These are phyloP conservation scores for Juncus effusus DNA, from an alignment of 176 grass and related monocot genomes.

Conservation along the genomic window DNA sequence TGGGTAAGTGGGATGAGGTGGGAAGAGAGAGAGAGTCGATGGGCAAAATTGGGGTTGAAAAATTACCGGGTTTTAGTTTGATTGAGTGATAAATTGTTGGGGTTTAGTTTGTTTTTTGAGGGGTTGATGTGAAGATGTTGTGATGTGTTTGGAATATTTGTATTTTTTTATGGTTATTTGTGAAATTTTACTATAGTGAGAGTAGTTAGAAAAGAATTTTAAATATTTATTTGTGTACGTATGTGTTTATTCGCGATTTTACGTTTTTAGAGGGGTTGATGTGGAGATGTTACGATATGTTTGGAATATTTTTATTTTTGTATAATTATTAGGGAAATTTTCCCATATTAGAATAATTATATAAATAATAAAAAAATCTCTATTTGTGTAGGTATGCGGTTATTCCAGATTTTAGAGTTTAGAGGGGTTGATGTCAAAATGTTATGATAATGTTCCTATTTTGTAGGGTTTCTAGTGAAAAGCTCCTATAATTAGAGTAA, in stretches of 20 bases:
- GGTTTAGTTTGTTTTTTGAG: conserved; percentile 1
- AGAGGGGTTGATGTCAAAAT: not conserved
- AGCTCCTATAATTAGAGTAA: too few relatives aligned
- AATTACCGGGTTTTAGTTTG: conserved; percentile 57
- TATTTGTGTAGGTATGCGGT: too few relatives aligned
- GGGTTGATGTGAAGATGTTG: not conserved
- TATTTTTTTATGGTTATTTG: too few relatives aligned
- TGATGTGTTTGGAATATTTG: not conserved
- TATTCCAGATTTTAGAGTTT: not conserved
- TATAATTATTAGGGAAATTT: too few relatives aligned
- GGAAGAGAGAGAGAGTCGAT: conserved; percentile 46
- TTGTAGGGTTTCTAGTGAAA: too few relatives aligned
- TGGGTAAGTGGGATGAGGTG: conserved; percentile 56
- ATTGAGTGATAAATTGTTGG: conserved; percentile 32
- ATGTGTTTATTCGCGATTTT: too few relatives aligned
- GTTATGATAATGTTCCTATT: not conserved
- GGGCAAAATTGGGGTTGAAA: conserved; percentile 47
- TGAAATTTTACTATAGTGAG: too few relatives aligned
- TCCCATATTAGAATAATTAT: too few relatives aligned
- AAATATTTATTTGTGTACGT: too few relatives aligned
- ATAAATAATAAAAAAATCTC: too few relatives aligned
- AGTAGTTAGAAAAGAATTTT: too few relatives aligned
- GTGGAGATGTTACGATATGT: not conserved
- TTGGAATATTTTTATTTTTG: not conserved
- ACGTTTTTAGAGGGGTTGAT: conserved; percentile 1